A percentile compares a stretch with the other conserved stretches of the same genome.
Evolutionary conservation across 352 stramenopile genomes (phyloP).

Genomic region (Pythium oligandrum): DNA sequence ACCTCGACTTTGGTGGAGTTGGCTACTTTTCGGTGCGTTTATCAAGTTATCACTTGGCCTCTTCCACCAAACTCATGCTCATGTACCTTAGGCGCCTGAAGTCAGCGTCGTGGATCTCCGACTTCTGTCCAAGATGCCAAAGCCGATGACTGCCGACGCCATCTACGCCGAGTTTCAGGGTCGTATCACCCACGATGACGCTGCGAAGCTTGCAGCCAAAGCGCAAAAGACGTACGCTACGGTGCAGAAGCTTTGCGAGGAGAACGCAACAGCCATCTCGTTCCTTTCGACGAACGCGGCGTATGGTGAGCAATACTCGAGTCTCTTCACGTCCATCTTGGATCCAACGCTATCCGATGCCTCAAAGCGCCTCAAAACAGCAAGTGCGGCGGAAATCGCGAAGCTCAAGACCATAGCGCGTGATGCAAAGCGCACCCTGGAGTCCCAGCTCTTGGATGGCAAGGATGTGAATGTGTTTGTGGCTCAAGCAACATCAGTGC

Average conservation of each 20-base stretch:
- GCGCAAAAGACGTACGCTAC: constrained; percentile 45
- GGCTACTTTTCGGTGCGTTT: constrained; percentile 30
- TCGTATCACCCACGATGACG: constrained; percentile 56
- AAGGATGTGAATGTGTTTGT: constrained; percentile 62
- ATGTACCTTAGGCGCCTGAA: constrained; percentile 18
- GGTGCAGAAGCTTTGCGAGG: constrained; percentile 63
- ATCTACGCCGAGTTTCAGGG: constrained; percentile 70
- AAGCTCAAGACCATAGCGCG: constrained; percentile 51
- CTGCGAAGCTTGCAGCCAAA: constrained; percentile 39
- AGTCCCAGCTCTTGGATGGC: constrained; percentile 62
- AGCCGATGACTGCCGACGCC: constrained; percentile 54
- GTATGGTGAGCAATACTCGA: constrained; percentile 66
- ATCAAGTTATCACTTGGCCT: neutral
- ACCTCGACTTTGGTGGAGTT: constrained; percentile 34
- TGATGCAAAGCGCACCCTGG: constrained; percentile 50
- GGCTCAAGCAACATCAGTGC: constrained; percentile 44
- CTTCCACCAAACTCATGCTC: too few species aligned
- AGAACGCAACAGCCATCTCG: constrained; percentile 66
- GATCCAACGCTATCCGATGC: constrained; percentile 64
- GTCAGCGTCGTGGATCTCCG: constrained; percentile 64
- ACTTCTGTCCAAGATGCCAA: constrained; percentile 58
- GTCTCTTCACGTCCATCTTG: constrained; percentile 46
- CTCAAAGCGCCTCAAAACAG: constrained; percentile 40
- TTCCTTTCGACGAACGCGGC: constrained; percentile 68
- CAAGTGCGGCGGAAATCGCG: constrained; percentile 39